Evolutionary conservation across 2,329 filamentous ascomycete species (phyloP).

Genomic region (Fusarium mundagurra): DNA sequence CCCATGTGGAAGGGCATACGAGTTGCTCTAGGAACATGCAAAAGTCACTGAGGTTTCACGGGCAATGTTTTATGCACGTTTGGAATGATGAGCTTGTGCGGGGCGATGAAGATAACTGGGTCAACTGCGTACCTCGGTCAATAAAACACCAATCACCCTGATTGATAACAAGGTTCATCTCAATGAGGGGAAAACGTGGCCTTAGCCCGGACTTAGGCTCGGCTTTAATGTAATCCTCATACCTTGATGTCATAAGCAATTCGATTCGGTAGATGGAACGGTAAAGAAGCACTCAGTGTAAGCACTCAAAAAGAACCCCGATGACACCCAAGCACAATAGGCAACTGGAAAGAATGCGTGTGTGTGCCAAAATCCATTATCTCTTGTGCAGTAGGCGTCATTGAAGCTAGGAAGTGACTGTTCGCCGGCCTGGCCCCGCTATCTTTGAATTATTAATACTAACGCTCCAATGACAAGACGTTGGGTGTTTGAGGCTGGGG

Average conservation of each 20-base stretch:
- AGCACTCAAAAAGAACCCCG: neutral
- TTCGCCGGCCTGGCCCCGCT: neutral
- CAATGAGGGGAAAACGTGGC: neutral
- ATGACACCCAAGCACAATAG: neutral
- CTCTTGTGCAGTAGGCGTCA: slow-evolving; percentile 6
- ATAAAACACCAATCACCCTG: neutral
- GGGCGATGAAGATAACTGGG: neutral
- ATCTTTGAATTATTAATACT: slow-evolving; percentile 23
- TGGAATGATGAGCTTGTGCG: neutral
- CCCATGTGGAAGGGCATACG: slow-evolving; percentile 49
- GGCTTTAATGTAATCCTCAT: slow-evolving; percentile 5
- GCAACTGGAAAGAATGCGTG: neutral
- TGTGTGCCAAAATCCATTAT: neutral
- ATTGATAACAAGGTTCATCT: neutral
- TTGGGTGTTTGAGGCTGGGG: neutral
- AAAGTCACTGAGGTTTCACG: slow-evolving; percentile 57
- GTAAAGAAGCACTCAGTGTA: neutral
- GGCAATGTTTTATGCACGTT: neutral
- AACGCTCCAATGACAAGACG: neutral
- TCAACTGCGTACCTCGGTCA: neutral
- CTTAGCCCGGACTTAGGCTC: slow-evolving; percentile 14
- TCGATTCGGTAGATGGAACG: neutral
- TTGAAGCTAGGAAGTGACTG: slow-evolving; percentile 2
- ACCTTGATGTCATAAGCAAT: neutral
- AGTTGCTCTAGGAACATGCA: neutral